Evolutionary conservation across 805 yeast species (phyloP), one percentile per base, ranked within the genome.

Genomic region (Candida lessepsii): DNA sequence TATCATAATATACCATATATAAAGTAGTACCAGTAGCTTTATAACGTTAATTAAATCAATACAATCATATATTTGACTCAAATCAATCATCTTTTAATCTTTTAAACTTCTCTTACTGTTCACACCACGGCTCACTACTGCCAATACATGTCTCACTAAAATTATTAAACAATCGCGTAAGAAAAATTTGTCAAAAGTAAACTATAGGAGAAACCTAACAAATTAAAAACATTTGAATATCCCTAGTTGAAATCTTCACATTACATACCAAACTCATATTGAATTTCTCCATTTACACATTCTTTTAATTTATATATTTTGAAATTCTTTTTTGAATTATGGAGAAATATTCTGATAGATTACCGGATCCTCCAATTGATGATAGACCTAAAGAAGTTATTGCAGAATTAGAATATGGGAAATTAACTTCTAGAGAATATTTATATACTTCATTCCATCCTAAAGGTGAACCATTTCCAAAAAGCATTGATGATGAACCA

Each of bases 401-500:
- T 32, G 65, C 67, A 2, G 85, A 82, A 43, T 66, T 76, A 52
- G 96, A 88, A 59, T 88, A 74, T 60, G 96, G 96, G 29, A 65
- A 71, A 16, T 64, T 84, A 35, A 78, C 87, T 2, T 77, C 84
- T 7, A 56, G 70, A n/a, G 78, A 84, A 13, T 77, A 81, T 59
- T 69, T 86, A 40, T 79, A 81, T 53, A 76, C 72, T 30, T 80
- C 86, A 23, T 65, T 70, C 39, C 80, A 80, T 40, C 75, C 83
- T 16, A 67, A 65, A 13, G 71, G 71, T n/a, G 76, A 69, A 46
- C 81, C 85, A 4, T 60, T 82, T 37, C 79, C 79, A 8, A 72
- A 70, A n/a, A 80, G 84, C 9, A 69, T 81, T 10, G 80, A 71
- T 27, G 96, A 89, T 60, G 91, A 90, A 41, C 97, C 97, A 5